Base-by-base conservation (phyloP, 2,329 filamentous ascomycete genomes). In the Diplodia intermedia region DNA sequence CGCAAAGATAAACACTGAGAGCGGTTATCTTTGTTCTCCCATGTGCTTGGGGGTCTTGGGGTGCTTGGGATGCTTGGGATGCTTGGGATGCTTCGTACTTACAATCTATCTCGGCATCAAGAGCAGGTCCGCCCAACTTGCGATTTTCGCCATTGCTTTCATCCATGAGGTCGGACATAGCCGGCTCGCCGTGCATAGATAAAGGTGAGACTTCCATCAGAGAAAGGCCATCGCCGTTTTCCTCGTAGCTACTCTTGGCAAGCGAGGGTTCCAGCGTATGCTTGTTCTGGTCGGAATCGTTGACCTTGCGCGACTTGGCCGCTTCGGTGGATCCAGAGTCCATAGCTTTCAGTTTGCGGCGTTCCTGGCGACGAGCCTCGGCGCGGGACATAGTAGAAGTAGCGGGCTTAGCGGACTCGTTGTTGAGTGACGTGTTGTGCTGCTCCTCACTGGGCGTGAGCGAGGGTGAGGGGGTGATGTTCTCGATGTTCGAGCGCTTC, bases 401-500 rank as follows among this genome's bases (percentile, higher is more conserved):
- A 12, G 11, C 31, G 26, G 31, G 9, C 9, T 53, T 23, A 20
- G 20, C 15, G 18, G 15, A 4, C 14, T 55, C 23, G 6, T 23
- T 26, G 14, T 2, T 14, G 3, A 40, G 26, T 12, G 57, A 50
- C 47, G 36, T 63, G 47, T 63, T n/a, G 60, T 15, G 20, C 18
- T 63, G n/a, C 3, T 52, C 47, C 2, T 18, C 5, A 11, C 29
- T 26, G 26, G 60, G 12, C 60, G 12, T 15, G 7, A 43, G 8
- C 6, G 60, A 9, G 20, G 47, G 6, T 4, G 36, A 20, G 11
- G 62, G n/a, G n/a, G 52, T 38, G 23, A 26, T 23, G 49, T 6
- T 43, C 31, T 54, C 62, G 36, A 33, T 12, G 36, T 8, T 50
- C 15, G 62, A 47, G 7, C 62, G 14, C 15, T 65, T 55, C 50